Evolutionary conservation across 306 rosid genomes (phyloP).

Genomic region (Cicer arietinum): DNA sequence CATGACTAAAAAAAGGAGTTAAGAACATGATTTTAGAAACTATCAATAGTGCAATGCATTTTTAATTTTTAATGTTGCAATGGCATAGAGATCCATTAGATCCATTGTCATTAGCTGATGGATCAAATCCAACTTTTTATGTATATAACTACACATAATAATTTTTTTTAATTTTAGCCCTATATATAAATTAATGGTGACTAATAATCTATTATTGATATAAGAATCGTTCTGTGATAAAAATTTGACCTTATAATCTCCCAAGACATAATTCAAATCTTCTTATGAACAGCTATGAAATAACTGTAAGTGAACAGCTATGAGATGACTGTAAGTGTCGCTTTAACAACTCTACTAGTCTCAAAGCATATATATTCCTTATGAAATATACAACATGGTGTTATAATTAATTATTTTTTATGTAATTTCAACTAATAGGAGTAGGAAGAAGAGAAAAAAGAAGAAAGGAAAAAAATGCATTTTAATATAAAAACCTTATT

Average conservation of each 20-base stretch:
- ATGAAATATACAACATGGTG: neutral
- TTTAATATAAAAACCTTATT: neutral
- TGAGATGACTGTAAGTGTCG: too few species aligned
- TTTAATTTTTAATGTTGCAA: conserved; percentile 20
- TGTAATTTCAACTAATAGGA: neutral
- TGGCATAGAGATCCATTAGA: neutral
- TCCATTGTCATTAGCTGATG: conserved; percentile 5
- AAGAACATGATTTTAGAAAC: conserved; percentile 16
- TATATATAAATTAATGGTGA: neutral
- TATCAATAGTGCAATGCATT: conserved; percentile 26
- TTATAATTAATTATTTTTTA: too few species aligned
- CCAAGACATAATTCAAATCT: too few species aligned
- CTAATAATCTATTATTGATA: neutral
- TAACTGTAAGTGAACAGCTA: too few species aligned
- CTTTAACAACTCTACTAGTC: neutral
- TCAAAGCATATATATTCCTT: neutral
- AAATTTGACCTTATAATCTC: too few species aligned
- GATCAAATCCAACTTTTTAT: neutral
- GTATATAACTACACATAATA: neutral
- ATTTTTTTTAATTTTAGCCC: neutral
- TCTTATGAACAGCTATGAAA: too few species aligned
- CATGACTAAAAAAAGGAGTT: conserved; percentile 7
- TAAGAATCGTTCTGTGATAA: too few species aligned
- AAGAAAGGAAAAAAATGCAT: neutral
- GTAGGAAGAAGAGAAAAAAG: neutral